phyloP scores from a whole-genome alignment of 352 stramenopile species.

The Phytopythium kandeliae region DNA sequence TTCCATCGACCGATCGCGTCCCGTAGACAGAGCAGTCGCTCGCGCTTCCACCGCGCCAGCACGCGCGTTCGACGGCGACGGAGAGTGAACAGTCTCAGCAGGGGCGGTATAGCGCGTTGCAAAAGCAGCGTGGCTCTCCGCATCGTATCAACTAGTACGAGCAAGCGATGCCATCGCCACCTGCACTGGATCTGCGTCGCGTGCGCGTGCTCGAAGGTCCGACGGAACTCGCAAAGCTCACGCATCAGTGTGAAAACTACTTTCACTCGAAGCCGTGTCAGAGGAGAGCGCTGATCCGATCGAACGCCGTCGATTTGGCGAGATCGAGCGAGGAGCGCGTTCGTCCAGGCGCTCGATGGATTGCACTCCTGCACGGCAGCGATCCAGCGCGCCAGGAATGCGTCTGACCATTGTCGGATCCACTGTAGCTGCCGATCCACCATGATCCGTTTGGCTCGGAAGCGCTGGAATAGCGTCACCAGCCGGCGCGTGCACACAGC shows the following conservation, averaged over 20 bases:
- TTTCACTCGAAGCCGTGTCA: slow-evolving; percentile 5
- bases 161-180: slow-evolving; percentile 12
- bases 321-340: not conserved
- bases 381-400: slow-evolving; percentile 5
- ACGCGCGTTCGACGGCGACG: slow-evolving; percentile 7
- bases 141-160: slow-evolving; percentile 1
- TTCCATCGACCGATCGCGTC: slow-evolving; percentile 9
- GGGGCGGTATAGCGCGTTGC: slow-evolving; percentile 4
- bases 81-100: slow-evolving; percentile 6
- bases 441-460: slow-evolving; percentile 11
- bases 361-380: not conserved
- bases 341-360: not conserved
- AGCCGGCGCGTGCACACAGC: slow-evolving; percentile 6
- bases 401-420: slow-evolving; percentile 8
- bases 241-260: slow-evolving; percentile 1
- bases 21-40: slow-evolving; percentile 3
- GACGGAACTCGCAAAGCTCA: not conserved
- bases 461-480: slow-evolving; percentile 15
- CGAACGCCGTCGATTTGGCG: not conserved
- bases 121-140: slow-evolving; percentile 4
- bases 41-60: slow-evolving; percentile 9
- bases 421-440: slow-evolving; percentile 5
- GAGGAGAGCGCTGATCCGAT: slow-evolving; percentile 1
- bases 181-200: slow-evolving; percentile 6
- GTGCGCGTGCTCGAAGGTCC: slow-evolving; percentile 3